Conservation (phyloP, 1,284 basidiomycete species). For the Ustilago tritici region DNA sequence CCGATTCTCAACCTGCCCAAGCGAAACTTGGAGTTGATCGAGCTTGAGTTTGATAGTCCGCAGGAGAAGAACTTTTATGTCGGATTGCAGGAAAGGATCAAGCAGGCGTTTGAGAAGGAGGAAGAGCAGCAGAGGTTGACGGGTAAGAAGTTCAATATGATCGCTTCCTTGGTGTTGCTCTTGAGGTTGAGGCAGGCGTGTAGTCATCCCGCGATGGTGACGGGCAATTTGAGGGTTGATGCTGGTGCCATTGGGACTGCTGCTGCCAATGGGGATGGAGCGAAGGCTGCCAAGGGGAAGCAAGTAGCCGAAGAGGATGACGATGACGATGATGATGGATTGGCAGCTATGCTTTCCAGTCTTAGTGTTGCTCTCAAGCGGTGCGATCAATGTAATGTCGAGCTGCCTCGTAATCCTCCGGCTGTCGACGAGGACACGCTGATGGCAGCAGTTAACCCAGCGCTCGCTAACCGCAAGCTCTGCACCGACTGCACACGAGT, state of each 20-base stretch:
- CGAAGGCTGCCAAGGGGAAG: background rate
- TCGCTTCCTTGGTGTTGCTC: conserved; percentile 84
- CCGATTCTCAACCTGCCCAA: conserved; percentile 85
- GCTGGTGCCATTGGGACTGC: conserved; percentile 38
- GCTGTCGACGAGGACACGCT: conserved; percentile 13
- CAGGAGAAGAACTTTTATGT: conserved; percentile 86
- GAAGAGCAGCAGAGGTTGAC: conserved; percentile 70
- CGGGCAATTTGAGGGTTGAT: conserved; percentile 37
- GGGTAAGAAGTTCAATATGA: conserved; percentile 77
- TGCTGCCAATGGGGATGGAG: conserved; percentile 1
- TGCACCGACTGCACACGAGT: conserved; percentile 58
- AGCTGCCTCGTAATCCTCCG: conserved; percentile 13
- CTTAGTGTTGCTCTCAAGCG: conserved; percentile 72
- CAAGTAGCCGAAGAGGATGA: background rate
- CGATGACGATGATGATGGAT: conserved; percentile 74
- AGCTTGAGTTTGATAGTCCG: conserved; percentile 70
- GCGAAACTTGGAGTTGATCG: conserved; percentile 79
- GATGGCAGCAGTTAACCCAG: conserved; percentile 32
- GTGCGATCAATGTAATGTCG: conserved; percentile 57
- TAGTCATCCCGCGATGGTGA: conserved; percentile 61
- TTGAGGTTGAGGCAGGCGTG: conserved; percentile 84
- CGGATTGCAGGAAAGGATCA: conserved; percentile 81
- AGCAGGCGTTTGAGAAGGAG: conserved; percentile 74
- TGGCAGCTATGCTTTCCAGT: conserved; percentile 80
- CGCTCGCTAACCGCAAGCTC: conserved; percentile 21